phyloP scores from a whole-genome alignment of 495 filamentous ascomycete species.

The Penicillium soppii region DNA sequence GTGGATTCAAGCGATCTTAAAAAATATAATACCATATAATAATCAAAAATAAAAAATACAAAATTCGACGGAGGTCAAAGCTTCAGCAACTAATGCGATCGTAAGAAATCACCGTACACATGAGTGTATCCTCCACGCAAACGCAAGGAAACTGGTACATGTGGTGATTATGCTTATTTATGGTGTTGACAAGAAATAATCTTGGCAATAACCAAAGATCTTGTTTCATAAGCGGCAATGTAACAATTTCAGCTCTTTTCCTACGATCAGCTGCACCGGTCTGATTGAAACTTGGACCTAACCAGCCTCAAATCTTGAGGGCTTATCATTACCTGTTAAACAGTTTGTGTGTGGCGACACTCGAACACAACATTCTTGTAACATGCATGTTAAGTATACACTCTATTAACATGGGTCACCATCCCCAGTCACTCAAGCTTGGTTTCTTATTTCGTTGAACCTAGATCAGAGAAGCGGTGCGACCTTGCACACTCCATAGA shows the following conservation, averaged over 20 bases:
- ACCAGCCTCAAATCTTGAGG: constrained; percentile 8
- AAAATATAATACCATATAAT: too few species aligned
- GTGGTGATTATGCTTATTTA: constrained; percentile 8
- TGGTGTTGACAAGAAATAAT: background rate
- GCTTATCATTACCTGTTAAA: constrained; percentile 6
- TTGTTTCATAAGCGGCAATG: background rate
- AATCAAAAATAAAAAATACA: background rate
- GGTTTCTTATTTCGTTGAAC: constrained; percentile 1
- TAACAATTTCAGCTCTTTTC: background rate
- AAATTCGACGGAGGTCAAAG: background rate
- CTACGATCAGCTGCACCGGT: constrained; percentile 3
- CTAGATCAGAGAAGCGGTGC: constrained; percentile 7
- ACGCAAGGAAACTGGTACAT: constrained; percentile 1
- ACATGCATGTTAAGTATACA: background rate
- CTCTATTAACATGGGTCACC: background rate
- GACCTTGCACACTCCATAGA: constrained; percentile 15
- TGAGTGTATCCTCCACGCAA: background rate
- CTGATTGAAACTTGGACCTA: constrained; percentile 10
- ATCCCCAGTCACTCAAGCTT: background rate
- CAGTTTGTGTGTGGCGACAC: background rate
- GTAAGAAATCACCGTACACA: too few species aligned
- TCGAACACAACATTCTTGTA: constrained; percentile 3
- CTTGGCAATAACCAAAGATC: background rate
- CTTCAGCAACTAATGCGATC: background rate
- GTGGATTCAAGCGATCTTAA: constrained; percentile 1